Conservation (phyloP, 495 filamentous ascomycete genomes). For the Daldinia caldariorum region DNA sequence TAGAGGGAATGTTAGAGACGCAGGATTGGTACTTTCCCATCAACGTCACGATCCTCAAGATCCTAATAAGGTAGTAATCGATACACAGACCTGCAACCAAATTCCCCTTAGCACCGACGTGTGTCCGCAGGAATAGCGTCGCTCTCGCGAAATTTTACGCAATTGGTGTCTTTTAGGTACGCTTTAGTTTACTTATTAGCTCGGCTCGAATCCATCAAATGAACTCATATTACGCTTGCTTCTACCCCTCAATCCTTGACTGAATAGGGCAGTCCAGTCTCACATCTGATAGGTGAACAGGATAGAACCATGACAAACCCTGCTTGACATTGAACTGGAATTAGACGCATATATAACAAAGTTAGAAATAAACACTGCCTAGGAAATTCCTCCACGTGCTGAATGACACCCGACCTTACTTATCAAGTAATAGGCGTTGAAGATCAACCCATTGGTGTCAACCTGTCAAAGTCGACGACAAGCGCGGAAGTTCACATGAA, state of each 20-base stretch:
- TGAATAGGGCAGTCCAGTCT: not conserved
- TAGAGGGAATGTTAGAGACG: not conserved
- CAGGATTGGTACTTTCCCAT: constrained; percentile 14
- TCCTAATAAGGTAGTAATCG: constrained; percentile 39
- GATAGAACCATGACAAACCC: not conserved
- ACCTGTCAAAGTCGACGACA: constrained; percentile 13
- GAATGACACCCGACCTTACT: constrained; percentile 35
- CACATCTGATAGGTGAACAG: constrained; percentile 6
- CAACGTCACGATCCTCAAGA: constrained; percentile 31
- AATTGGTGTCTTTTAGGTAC: constrained; percentile 32
- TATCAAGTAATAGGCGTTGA: constrained; percentile 29
- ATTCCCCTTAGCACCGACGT: constrained; percentile 20
- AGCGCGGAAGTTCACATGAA: constrained; percentile 22
- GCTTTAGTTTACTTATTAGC: constrained; percentile 8
- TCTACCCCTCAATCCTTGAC: constrained; percentile 3
- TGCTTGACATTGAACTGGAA: not conserved
- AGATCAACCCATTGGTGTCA: constrained; percentile 32
- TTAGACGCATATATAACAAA: not conserved
- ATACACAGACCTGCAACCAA: constrained; percentile 20
- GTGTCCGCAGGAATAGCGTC: constrained; percentile 24
- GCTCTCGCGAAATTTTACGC: constrained; percentile 36
- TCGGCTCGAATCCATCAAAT: constrained; percentile 24
- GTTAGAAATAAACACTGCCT: not conserved
- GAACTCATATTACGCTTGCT: constrained; percentile 20
- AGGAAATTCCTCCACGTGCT: constrained; percentile 36